These are phyloP conservation scores for Colletotrichum orbiculare DNA, from an alignment of 2,329 filamentous ascomycete genomes.

Conservation along the genomic window DNA sequence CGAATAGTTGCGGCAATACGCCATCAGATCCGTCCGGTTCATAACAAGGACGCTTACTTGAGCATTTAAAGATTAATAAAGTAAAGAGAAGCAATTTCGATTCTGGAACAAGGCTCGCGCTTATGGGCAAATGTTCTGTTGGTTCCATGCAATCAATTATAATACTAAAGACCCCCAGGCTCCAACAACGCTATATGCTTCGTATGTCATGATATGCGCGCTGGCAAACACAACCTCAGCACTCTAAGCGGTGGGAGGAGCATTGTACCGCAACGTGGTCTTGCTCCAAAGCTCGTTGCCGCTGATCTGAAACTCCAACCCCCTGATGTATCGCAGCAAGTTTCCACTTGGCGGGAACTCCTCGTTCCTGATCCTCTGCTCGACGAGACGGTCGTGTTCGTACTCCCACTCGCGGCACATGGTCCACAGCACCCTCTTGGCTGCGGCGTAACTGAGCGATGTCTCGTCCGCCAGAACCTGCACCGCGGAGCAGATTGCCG, in stretches of 20 bases:
- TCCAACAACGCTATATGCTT: too few species aligned
- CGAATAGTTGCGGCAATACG: too few species aligned
- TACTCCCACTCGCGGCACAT: slow-evolving; percentile 20
- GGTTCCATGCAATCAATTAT: too few species aligned
- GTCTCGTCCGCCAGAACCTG: neutral
- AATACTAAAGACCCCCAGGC: too few species aligned
- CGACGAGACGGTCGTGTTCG: slow-evolving; percentile 5
- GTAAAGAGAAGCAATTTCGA: too few species aligned
- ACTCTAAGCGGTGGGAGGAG: neutral
- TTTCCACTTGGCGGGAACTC: neutral
- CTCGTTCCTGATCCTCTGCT: neutral
- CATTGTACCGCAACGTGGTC: slow-evolving; percentile 26
- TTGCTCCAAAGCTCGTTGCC: slow-evolving; percentile 32
- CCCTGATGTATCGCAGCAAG: slow-evolving; percentile 19
- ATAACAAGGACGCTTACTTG: too few species aligned
- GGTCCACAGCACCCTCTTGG: slow-evolving; percentile 4
- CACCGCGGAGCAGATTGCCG: slow-evolving; percentile 7
- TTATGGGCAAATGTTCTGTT: too few species aligned
- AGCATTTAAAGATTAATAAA: too few species aligned
- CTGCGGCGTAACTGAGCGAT: neutral
- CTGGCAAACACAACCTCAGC: too few species aligned
- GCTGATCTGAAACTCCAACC: slow-evolving; percentile 34
- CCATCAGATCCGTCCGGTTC: too few species aligned
- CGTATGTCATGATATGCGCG: too few species aligned
- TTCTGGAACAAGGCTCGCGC: too few species aligned